Conservation (phyloP, 1,284 basidiomycete species). For the Pulveroboletus sp. region DNA sequence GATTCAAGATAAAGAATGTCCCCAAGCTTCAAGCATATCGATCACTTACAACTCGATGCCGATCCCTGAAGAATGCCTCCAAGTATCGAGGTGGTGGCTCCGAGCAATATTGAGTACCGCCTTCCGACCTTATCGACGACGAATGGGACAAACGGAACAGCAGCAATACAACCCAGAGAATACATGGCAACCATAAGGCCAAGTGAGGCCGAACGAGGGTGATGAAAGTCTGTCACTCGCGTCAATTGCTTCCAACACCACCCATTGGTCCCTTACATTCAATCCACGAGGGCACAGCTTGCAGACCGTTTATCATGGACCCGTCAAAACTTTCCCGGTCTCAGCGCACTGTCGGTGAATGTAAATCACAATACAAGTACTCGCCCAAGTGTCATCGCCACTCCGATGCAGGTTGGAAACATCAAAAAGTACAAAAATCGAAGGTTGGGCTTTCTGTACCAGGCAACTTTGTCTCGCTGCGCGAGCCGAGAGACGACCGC, state of each 20-base stretch:
- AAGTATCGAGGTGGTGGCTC: background rate
- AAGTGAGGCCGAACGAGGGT: conserved; percentile 10
- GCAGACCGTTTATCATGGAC: conserved; percentile 11
- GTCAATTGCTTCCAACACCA: background rate
- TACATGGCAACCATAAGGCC: conserved; percentile 15
- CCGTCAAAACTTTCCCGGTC: conserved; percentile 1
- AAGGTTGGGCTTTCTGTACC: conserved; percentile 50
- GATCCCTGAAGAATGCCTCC: conserved; percentile 6
- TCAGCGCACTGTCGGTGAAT: background rate
- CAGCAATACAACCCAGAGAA: conserved; percentile 7
- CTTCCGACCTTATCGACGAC: conserved; percentile 5
- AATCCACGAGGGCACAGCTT: conserved; percentile 13
- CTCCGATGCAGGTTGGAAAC: conserved; percentile 59
- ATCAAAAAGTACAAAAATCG: conserved; percentile 46
- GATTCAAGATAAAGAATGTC: background rate
- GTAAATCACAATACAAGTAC: conserved; percentile 32
- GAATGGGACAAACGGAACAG: conserved; percentile 4
- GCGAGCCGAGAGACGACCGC: no score
- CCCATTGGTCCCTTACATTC: conserved; percentile 1
- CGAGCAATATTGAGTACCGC: conserved; percentile 6
- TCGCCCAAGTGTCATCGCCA: conserved; percentile 62
- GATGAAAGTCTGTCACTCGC: background rate
- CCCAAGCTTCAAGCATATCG: background rate
- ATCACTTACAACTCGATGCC: conserved; percentile 4
- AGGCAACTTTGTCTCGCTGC: conserved; percentile 43